Percentiles rank a stretch among this genome's conserved stretches.
These are phyloP conservation scores for Cytospora piceae DNA, from an alignment of 2,329 filamentous ascomycete genomes.

Conservation along the genomic window DNA sequence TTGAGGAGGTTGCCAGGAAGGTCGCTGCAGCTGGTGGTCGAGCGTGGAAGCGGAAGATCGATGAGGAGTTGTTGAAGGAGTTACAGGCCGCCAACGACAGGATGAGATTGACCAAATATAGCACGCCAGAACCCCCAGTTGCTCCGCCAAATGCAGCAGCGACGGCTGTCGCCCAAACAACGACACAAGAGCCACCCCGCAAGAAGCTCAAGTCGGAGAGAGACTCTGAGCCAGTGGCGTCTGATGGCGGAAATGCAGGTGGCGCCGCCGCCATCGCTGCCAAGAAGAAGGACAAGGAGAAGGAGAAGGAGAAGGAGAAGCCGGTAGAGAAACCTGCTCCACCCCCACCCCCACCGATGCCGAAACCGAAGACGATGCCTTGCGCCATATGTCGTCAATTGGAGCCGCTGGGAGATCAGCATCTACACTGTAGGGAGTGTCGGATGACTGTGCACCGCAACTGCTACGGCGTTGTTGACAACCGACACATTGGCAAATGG, in stretches of 20 bases:
- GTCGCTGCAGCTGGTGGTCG: constrained; percentile 77
- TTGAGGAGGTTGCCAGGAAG: constrained; percentile 90
- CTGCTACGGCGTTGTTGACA: constrained; percentile 84
- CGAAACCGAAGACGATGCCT: constrained; percentile 76
- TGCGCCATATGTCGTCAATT: constrained; percentile 83
- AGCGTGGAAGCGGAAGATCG: constrained; percentile 84
- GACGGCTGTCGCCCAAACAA: constrained; percentile 36
- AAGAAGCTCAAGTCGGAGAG: constrained; percentile 65
- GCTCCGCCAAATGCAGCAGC: constrained; percentile 34
- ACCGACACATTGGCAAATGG: constrained; percentile 78
- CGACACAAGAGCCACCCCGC: constrained; percentile 57
- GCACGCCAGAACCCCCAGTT: constrained; percentile 40
- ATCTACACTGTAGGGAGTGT: constrained; percentile 83
- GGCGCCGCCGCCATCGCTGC: constrained; percentile 32
- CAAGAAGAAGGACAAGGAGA: constrained; percentile 50
- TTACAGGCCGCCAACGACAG: constrained; percentile 67
- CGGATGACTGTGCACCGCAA: constrained; percentile 87
- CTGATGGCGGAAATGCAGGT: constrained; percentile 48
- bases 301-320: constrained; percentile 61
- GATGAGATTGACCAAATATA: constrained; percentile 48
- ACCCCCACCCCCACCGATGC: constrained; percentile 72
- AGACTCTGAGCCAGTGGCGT: constrained; percentile 52
- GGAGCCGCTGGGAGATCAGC: constrained; percentile 72
- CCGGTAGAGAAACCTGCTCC: constrained; percentile 58
- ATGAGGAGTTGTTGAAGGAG: constrained; percentile 86